Evolutionary conservation across 441 rosid species (phyloP).

Genomic region (Erysimum cheiri): DNA sequence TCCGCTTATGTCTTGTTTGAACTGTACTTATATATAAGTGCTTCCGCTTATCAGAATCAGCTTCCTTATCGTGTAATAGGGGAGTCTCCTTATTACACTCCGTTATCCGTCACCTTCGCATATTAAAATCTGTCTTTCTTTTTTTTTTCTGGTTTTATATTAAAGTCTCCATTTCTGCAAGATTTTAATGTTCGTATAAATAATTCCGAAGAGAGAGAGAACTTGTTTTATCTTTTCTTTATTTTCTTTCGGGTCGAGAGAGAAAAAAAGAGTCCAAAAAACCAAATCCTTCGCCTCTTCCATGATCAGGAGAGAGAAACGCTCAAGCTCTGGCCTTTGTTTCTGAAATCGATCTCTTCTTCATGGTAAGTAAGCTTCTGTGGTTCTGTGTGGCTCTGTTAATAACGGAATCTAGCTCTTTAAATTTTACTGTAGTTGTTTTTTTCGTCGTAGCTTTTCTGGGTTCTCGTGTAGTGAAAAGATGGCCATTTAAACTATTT

Average conservation of each 20-base stretch:
- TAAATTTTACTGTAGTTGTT: constrained; percentile 14
- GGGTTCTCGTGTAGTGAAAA: constrained; percentile 42
- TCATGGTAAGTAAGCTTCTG: constrained; percentile 54
- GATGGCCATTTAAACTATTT: constrained; percentile 46
- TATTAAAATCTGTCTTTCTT: constrained; percentile 28
- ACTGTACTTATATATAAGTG: constrained; percentile 42
- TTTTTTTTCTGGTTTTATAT: neutral
- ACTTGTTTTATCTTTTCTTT: neutral
- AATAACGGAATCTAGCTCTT: constrained; percentile 46
- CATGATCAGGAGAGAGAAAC: constrained; percentile 44
- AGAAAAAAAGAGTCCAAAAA: constrained; percentile 34
- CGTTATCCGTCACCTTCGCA: constrained; percentile 61
- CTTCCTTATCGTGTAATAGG: constrained; percentile 35
- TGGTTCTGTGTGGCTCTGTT: constrained; percentile 45
- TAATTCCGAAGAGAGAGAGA: constrained; percentile 40
- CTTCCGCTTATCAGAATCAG: fast-evolving
- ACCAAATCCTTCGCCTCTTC: constrained; percentile 41
- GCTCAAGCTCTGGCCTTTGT: constrained; percentile 38
- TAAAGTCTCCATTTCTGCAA: constrained; percentile 51
- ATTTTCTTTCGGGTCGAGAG: constrained; percentile 43
- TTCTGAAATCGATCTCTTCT: constrained; percentile 48
- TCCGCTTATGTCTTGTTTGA: constrained; percentile 37
- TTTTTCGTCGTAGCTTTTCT: constrained; percentile 32
- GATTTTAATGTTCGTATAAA: constrained; percentile 46
- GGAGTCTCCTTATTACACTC: fast-evolving